These are phyloP conservation scores for Pythium inflatum DNA, from an alignment of 352 stramenopile genomes.

Conservation along the genomic window DNA sequence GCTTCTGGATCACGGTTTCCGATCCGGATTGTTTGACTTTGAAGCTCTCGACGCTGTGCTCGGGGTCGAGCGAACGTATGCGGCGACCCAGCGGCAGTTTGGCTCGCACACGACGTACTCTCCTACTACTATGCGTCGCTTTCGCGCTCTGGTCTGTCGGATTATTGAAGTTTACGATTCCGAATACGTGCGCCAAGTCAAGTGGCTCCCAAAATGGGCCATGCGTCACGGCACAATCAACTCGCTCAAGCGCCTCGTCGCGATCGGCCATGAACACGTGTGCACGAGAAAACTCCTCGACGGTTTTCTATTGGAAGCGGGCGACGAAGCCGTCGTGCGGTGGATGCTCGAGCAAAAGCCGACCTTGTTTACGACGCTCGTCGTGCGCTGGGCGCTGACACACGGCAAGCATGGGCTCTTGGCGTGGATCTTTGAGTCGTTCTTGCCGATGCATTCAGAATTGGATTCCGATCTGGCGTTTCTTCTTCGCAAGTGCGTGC, in stretches of 20 bases:
- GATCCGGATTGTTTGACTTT: background rate
- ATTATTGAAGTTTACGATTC: background rate
- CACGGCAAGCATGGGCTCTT: background rate
- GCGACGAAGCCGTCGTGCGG: background rate
- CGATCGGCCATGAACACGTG: background rate
- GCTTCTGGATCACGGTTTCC: background rate
- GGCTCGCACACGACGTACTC: background rate
- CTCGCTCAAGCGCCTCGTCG: background rate
- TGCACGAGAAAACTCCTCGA: background rate
- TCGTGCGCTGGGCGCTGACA: background rate
- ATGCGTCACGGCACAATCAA: background rate
- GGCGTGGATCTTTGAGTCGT: background rate
- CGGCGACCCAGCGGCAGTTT: background rate
- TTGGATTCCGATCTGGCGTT: no score
- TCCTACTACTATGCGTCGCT: background rate
- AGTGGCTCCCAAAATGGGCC: conserved; percentile 1
- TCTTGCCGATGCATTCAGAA: background rate
- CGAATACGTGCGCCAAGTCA: background rate
- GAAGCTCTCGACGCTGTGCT: background rate
- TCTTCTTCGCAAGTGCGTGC: background rate
- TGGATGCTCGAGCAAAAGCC: background rate
- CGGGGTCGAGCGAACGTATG: background rate
- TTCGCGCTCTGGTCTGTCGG: background rate
- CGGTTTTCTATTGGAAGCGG: background rate
- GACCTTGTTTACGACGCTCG: background rate